A percentile compares a stretch with the other conserved stretches of the same genome.
Conservation (phyloP, 805 yeast genomes). For the Metschnikowia henanensis region DNA sequence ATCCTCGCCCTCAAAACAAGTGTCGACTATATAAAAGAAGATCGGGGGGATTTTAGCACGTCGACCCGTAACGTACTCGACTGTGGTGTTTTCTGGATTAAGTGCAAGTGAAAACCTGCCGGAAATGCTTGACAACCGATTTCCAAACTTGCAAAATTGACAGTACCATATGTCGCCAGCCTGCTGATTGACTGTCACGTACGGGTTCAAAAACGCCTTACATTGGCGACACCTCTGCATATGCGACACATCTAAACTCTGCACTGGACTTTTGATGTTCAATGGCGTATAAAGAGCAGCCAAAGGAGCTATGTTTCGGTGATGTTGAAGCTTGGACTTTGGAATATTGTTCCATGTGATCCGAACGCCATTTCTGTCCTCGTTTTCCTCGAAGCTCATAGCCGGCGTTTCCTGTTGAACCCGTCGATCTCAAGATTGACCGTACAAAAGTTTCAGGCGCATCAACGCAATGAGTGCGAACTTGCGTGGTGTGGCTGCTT, state of each 20-base stretch:
- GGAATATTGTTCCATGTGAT: slow-evolving; percentile 72
- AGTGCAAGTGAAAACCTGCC: slow-evolving; percentile 37
- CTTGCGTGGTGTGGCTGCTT: not conserved
- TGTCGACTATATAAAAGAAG: slow-evolving; percentile 57
- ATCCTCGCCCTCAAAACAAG: slow-evolving; percentile 53
- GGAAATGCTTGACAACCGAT: slow-evolving; percentile 35
- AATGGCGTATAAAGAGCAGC: slow-evolving; percentile 62
- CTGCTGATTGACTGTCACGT: slow-evolving; percentile 32
- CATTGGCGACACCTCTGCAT: slow-evolving; percentile 53
- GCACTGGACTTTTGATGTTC: slow-evolving; percentile 41
- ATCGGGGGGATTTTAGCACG: slow-evolving; percentile 44
- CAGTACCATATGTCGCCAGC: slow-evolving; percentile 49
- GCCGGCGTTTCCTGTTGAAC: too few relatives aligned
- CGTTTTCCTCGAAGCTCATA: slow-evolving; percentile 55
- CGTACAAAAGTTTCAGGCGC: not conserved
- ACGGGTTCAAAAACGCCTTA: slow-evolving; percentile 55
- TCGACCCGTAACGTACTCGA: slow-evolving; percentile 50
- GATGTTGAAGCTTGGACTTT: slow-evolving; percentile 50
- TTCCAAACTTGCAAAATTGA: slow-evolving; percentile 52
- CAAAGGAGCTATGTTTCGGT: slow-evolving; percentile 52
- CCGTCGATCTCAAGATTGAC: too few relatives aligned
- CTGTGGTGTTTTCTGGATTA: slow-evolving; percentile 33
- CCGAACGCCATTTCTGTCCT: slow-evolving; percentile 73
- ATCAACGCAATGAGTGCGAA: not conserved
- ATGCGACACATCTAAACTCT: slow-evolving; percentile 39